Base-by-base conservation (phyloP, 345 rosid species). In the Populus davidiana region DNA sequence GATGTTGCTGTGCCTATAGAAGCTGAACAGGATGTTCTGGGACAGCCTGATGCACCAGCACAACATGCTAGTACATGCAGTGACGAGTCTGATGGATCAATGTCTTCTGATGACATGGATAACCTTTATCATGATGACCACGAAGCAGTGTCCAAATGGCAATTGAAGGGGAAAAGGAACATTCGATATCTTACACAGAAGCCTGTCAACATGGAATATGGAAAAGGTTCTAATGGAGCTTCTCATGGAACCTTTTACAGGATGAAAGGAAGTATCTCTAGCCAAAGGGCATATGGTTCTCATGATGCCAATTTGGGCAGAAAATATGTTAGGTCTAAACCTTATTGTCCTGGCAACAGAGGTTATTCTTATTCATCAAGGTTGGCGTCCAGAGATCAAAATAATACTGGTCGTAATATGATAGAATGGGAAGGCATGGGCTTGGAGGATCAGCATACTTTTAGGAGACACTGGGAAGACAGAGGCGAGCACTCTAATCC, bases 131-230 rank as follows among this genome's bases (percentile, higher is more conserved):
- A 84, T 43, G 89, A 78, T 41, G 85, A 87, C 65, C 87, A 85
- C 72, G 94, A 86, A 81, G 83, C 93, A 59, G 96, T 91, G 80
- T 93, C 98, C 84, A 93, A 89, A 77, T 96, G 99, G 99, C 94
- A 87, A 80, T 83, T 85, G 69, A 96, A 90, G 89, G 91, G 99
- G 76, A 96, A 94, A 85, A 89, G 98, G 83, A 94, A 92, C 73
- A 81, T 84, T 44, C 89, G 99, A 7, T 86, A 89, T 81, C 87
- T 94, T 75, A 78, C 88, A 56, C 90, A 88, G 78, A 82, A 86
- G 82, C 81, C 89, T 74, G 71, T 81, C 39, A 88, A 87, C 70
- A 82, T 75, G 75, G 44, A 79, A 38, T 83, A 75, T 61, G 80
- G 75, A 72, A 81, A 63, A 77, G 78, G 71, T 77, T 74, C 77